Percentiles rank a stretch among this genome's conserved stretches.
Evolutionary conservation across 176 grass and related monocot species (phyloP).

Genomic region (Elymus sibiricus): DNA sequence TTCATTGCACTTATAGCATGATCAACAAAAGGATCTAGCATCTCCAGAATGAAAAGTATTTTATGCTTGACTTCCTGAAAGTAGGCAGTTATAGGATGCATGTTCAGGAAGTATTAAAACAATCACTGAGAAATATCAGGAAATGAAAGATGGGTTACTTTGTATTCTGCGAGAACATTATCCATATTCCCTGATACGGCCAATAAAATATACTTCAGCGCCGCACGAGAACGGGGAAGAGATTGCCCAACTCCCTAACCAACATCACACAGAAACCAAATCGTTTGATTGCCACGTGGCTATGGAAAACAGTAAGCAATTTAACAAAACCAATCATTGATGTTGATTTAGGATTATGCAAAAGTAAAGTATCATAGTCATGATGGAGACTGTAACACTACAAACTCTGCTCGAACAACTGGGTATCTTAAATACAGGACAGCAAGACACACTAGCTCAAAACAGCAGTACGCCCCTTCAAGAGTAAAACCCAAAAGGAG

Average conservation of each 20-base stretch:
- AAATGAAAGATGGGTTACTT: slow-evolving; percentile 51
- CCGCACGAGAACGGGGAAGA: slow-evolving; percentile 63
- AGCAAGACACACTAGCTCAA: background rate
- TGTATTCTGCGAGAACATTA: slow-evolving; percentile 81
- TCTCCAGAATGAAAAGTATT: slow-evolving; percentile 92
- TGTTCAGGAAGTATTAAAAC: slow-evolving; percentile 35
- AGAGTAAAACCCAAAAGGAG: background rate
- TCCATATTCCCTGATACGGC: slow-evolving; percentile 94
- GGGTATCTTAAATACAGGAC: slow-evolving; percentile 6
- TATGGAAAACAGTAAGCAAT: slow-evolving; percentile 11
- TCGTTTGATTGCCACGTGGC: slow-evolving; percentile 5
- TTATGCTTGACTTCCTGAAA: slow-evolving; percentile 85
- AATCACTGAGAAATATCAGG: slow-evolving; percentile 14
- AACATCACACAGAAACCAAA: slow-evolving; percentile 24
- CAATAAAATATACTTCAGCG: slow-evolving; percentile 79
- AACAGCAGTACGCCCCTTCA: slow-evolving; percentile 12
- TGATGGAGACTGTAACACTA: slow-evolving; percentile 11
- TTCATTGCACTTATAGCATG: slow-evolving; percentile 56
- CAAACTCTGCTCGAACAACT: slow-evolving; percentile 6
- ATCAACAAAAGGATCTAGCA: slow-evolving; percentile 84
- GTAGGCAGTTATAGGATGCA: slow-evolving; percentile 27
- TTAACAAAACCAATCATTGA: slow-evolving; percentile 7
- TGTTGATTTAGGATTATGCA: background rate
- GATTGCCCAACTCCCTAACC: slow-evolving; percentile 61
- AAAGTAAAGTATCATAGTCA: background rate